A percentile compares a stretch with the other conserved stretches of the same genome.
Evolutionary conservation across 2,329 filamentous ascomycete genomes (phyloP).

Genomic region (Colletotrichum liriopes): DNA sequence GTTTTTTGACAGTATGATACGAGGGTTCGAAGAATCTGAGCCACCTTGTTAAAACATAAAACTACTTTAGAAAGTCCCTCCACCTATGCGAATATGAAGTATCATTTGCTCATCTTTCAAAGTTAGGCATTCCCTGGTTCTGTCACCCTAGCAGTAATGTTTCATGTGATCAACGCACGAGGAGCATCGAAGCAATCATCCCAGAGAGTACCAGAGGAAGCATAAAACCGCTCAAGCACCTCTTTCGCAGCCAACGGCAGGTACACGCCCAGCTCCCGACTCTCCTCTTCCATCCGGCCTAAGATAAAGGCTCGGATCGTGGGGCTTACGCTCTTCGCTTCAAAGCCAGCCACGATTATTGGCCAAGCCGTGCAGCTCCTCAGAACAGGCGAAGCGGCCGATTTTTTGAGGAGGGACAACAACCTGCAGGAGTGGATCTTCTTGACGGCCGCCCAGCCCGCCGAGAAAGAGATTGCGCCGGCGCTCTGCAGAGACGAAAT

Average conservation of each 20-base stretch:
- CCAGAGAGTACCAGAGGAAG: conserved; percentile 5
- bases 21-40: conserved; percentile 8
- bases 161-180: conserved; percentile 10
- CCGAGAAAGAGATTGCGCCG: conserved; percentile 46
- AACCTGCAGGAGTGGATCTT: conserved; percentile 41
- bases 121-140: too few species aligned
- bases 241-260: conserved; percentile 11
- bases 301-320: background rate
- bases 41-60: background rate
- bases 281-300: background rate
- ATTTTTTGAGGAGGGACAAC: conserved; percentile 41
- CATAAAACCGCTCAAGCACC: conserved; percentile 26
- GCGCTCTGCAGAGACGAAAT: conserved; percentile 55
- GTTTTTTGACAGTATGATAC: conserved; percentile 48
- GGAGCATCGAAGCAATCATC: conserved; percentile 36
- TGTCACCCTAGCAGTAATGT: background rate
- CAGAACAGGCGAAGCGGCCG: background rate
- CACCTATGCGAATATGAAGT: background rate
- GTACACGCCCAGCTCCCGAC: background rate
- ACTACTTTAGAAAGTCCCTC: background rate
- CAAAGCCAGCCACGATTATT: conserved; percentile 30
- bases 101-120: background rate
- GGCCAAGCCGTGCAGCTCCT: conserved; percentile 21
- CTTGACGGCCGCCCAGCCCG: conserved; percentile 35
- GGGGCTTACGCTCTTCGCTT: background rate